These are phyloP conservation scores for Amanita rimosa DNA, from an alignment of 768 basidiomycete genomes.

Conservation along the genomic window DNA sequence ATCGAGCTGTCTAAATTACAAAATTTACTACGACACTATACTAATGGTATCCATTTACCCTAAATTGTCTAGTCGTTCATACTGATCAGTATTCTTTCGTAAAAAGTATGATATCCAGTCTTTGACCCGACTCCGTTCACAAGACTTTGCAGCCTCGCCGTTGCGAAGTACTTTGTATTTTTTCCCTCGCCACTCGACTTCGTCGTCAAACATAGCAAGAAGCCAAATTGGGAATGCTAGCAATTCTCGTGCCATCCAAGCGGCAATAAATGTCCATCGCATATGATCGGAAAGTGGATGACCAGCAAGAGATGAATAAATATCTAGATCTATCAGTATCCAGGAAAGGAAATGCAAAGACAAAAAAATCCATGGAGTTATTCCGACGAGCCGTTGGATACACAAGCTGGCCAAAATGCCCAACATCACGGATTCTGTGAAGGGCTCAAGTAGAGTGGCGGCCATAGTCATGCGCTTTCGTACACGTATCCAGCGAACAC, in stretches of 20 bases:
- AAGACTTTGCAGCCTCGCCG: slow-evolving; percentile 46
- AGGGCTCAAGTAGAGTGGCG: slow-evolving; percentile 84
- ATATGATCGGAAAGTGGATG: slow-evolving; percentile 40
- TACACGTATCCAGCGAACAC: slow-evolving; percentile 95
- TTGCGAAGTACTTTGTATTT: slow-evolving; percentile 64
- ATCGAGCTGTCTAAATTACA: too few species aligned
- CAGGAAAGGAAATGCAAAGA: slow-evolving; percentile 54
- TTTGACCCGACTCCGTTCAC: slow-evolving; percentile 9
- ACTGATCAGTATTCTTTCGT: slow-evolving; percentile 15
- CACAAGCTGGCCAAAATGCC: slow-evolving; percentile 54
- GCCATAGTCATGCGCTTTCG: slow-evolving; percentile 86
- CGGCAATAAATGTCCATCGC: slow-evolving; percentile 51
- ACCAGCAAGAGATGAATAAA: slow-evolving; percentile 67
- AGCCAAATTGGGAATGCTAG: slow-evolving; percentile 85
- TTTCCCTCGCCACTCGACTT: slow-evolving; percentile 82
- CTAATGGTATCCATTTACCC: not conserved
- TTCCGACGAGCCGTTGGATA: slow-evolving; percentile 34
- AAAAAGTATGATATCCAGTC: slow-evolving; percentile 17
- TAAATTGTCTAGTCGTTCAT: slow-evolving; percentile 19
- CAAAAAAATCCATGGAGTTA: slow-evolving; percentile 44
- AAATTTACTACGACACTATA: too few species aligned
- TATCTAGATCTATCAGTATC: slow-evolving; percentile 73
- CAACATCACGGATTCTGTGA: slow-evolving; percentile 78
- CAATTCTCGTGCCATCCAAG: slow-evolving; percentile 74
- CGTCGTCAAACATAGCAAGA: slow-evolving; percentile 69